Conservation (phyloP, 1,139 yeast species). For the Protomyces inundatus region DNA sequence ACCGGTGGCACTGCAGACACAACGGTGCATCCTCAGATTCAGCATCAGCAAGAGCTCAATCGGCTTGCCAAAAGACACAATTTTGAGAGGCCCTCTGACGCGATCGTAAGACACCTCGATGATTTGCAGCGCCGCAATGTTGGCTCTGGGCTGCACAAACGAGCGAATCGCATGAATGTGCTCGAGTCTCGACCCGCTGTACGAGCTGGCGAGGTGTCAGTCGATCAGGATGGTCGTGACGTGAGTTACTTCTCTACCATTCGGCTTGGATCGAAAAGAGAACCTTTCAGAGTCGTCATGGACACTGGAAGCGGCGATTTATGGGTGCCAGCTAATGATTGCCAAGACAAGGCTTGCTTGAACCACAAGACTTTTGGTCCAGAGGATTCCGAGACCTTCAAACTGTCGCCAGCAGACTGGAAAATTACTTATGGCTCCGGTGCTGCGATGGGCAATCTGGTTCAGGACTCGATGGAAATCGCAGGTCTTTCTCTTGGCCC, state of each 20-base stretch:
- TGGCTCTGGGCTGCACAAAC: neutral
- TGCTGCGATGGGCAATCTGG: constrained; percentile 50
- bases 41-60: neutral
- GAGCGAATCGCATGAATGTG: neutral
- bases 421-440: constrained; percentile 53
- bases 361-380: constrained; percentile 40
- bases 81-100: neutral
- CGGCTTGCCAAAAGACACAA: neutral
- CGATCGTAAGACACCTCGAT: neutral
- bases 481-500: constrained; percentile 42
- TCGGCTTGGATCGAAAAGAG: constrained; percentile 24
- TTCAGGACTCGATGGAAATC: constrained; percentile 37
- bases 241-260: constrained; percentile 14
- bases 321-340: constrained; percentile 57
- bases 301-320: constrained; percentile 64
- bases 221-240: constrained; percentile 14
- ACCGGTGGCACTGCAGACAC: neutral
- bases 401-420: constrained; percentile 41
- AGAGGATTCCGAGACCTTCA: constrained; percentile 33
- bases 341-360: constrained; percentile 48
- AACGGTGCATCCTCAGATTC: neutral
- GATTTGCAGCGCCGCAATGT: neutral
- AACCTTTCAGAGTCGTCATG: constrained; percentile 49
- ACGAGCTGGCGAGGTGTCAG: neutral
- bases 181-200: neutral